These are phyloP conservation scores for Avena eriantha DNA, from an alignment of 176 grass and related monocot genomes.

Conservation along the genomic window DNA sequence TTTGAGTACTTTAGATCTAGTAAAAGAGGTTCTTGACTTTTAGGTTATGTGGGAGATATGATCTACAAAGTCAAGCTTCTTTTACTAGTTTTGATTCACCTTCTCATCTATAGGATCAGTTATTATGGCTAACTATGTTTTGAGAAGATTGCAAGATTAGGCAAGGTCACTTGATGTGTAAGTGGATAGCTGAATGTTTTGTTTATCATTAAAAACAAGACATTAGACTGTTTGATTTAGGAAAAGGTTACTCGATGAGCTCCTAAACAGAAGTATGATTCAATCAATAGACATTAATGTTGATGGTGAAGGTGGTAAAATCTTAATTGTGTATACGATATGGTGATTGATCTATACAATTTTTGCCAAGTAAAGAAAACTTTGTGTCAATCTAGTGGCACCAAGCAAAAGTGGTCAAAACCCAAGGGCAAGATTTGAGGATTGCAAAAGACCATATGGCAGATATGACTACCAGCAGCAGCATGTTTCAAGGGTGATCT, in stretches of 20 bases:
- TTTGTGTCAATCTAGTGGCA: neutral
- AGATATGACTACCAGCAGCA: neutral
- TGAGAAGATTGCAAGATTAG: neutral
- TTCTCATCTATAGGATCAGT: constrained; percentile 7
- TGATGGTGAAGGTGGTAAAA: neutral
- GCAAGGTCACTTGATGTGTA: constrained; percentile 3
- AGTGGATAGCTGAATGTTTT: neutral
- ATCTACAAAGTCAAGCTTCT: neutral
- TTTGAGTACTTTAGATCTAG: neutral
- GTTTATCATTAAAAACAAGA: neutral
- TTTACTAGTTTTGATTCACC: constrained; percentile 13
- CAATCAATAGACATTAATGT: neutral
- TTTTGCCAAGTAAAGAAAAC: neutral
- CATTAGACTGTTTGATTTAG: neutral
- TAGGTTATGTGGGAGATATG: neutral
- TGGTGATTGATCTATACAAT: neutral
- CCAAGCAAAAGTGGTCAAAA: neutral
- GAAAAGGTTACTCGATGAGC: neutral
- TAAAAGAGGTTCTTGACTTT: neutral
- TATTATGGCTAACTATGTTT: constrained; percentile 11
- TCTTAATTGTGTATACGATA: neutral
- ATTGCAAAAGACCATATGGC: neutral
- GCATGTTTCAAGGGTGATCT: neutral
- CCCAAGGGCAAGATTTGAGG: neutral
- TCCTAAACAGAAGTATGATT: neutral